A percentile compares a stretch with the other conserved stretches of the same genome.
Evolutionary conservation across 23 red algal species (phyloP).

Genomic region (Gracilaria domingensis): DNA sequence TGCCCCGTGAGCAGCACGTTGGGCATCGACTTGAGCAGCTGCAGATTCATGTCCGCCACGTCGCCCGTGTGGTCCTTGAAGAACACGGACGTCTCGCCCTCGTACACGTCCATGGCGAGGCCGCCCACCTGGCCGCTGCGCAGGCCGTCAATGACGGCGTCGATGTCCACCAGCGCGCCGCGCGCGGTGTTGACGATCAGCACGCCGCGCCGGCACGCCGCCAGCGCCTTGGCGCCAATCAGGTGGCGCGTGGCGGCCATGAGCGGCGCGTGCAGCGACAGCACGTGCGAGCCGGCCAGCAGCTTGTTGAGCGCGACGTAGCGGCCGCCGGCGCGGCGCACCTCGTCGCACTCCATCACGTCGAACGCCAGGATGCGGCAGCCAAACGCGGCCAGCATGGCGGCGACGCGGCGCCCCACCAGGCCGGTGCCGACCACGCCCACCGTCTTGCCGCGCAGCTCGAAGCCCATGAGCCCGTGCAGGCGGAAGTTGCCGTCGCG

Average conservation of each 20-base stretch:
- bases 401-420: constrained; percentile 56
- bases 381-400: constrained; percentile 71
- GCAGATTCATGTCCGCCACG: constrained; percentile 59
- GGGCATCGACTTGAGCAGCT: constrained; percentile 64
- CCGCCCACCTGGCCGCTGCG: constrained; percentile 69
- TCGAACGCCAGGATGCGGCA: constrained; percentile 78
- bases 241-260: constrained; percentile 68
- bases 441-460: constrained; percentile 55
- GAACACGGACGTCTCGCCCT: constrained; percentile 72
- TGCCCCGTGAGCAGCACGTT: constrained; percentile 88
- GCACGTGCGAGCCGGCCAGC: constrained; percentile 32
- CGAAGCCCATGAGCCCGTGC: constrained; percentile 81
- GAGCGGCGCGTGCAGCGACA: constrained; percentile 78
- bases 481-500: constrained; percentile 78
- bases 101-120: constrained; percentile 80
- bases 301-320: constrained; percentile 67
- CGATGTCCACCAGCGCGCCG: constrained; percentile 69
- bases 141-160: constrained; percentile 63
- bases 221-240: constrained; percentile 30
- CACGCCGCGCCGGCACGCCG: constrained; percentile 60
- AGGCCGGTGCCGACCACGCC: constrained; percentile 79
- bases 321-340: constrained; percentile 31
- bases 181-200: constrained; percentile 77
- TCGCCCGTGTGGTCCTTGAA: constrained; percentile 74
- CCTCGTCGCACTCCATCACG: constrained; percentile 33